Percentiles rank a stretch among this genome's conserved stretches.
Conservation (phyloP, 2,329 filamentous ascomycete species). For the Colletotrichum sp. region DNA sequence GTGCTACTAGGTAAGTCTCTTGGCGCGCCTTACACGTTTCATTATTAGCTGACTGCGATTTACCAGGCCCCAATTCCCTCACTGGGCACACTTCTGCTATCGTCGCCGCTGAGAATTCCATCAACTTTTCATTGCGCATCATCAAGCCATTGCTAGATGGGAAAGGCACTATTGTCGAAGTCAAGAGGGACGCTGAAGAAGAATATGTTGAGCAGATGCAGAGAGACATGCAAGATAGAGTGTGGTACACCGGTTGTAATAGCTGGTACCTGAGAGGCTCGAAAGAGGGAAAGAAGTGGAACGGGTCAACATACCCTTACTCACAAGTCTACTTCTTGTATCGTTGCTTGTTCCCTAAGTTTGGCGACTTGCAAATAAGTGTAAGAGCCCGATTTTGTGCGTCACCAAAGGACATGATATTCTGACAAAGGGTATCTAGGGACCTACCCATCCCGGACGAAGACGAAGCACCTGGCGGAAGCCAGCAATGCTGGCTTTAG, state of each 20-base stretch:
- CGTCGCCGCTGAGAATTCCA: conserved; percentile 64
- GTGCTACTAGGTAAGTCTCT: conserved; percentile 53
- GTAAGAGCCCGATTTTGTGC: conserved; percentile 27
- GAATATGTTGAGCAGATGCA: conserved; percentile 37
- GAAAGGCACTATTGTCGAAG: conserved; percentile 31
- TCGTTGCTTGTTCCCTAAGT: conserved; percentile 37
- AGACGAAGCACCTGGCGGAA: not conserved
- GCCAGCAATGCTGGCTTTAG: not conserved
- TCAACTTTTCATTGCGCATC: conserved; percentile 65
- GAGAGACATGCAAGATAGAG: conserved; percentile 33
- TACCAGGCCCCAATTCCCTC: conserved; percentile 60
- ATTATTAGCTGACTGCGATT: not conserved
- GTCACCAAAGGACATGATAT: not conserved
- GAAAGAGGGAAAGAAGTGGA: conserved; percentile 32
- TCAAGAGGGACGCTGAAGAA: conserved; percentile 39
- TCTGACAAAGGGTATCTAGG: not conserved
- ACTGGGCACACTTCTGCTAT: conserved; percentile 68
- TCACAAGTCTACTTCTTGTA: conserved; percentile 41
- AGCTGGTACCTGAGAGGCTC: conserved; percentile 40
- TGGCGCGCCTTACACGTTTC: not conserved
- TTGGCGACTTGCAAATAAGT: conserved; percentile 34
- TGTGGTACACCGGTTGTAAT: conserved; percentile 33
- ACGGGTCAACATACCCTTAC: conserved; percentile 40
- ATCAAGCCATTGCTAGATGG: conserved; percentile 52
- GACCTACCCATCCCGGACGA: not conserved